phyloP scores from a whole-genome alignment of 2,329 filamentous ascomycete genomes.

The Neospermospora avenae region DNA sequence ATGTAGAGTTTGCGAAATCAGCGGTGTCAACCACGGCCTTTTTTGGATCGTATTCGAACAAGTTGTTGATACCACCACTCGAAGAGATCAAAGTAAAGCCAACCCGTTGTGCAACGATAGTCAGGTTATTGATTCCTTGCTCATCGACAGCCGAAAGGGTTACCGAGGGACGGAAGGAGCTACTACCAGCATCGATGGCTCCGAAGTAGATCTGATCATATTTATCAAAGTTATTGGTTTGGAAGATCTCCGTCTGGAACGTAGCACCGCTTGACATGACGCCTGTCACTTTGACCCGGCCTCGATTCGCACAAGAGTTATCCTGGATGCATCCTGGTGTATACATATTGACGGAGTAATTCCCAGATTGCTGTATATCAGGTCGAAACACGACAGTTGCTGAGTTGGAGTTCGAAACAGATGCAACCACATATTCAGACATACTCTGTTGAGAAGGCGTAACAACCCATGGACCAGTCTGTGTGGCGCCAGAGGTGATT shows the following conservation, averaged over 20 bases:
- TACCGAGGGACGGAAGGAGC: constrained; percentile 74
- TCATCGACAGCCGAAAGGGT: constrained; percentile 68
- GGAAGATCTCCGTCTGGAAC: constrained; percentile 65
- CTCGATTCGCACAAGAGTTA: constrained; percentile 70
- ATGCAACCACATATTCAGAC: constrained; percentile 73
- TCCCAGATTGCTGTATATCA: constrained; percentile 82
- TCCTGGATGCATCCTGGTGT: constrained; percentile 89
- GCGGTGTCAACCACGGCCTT: constrained; percentile 53
- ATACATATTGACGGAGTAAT: constrained; percentile 87
- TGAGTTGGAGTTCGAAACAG: constrained; percentile 55
- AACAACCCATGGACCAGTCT: constrained; percentile 71
- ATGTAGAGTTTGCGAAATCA: constrained; percentile 66
- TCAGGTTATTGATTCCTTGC: constrained; percentile 60
- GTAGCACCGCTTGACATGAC: constrained; percentile 56
- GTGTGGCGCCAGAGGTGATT: constrained; percentile 62
- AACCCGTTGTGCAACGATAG: constrained; percentile 85
- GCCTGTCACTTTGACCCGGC: constrained; percentile 77
- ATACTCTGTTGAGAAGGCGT: constrained; percentile 65
- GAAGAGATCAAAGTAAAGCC: constrained; percentile 72
- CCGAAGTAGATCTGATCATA: constrained; percentile 91
- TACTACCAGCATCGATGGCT: constrained; percentile 70
- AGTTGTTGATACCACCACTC: constrained; percentile 78
- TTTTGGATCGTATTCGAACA: constrained; percentile 83
- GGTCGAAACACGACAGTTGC: constrained; percentile 76
- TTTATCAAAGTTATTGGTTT: constrained; percentile 96